phyloP scores from a whole-genome alignment of 1,139 yeast genomes.

The Geotrichum bryndzae region DNA sequence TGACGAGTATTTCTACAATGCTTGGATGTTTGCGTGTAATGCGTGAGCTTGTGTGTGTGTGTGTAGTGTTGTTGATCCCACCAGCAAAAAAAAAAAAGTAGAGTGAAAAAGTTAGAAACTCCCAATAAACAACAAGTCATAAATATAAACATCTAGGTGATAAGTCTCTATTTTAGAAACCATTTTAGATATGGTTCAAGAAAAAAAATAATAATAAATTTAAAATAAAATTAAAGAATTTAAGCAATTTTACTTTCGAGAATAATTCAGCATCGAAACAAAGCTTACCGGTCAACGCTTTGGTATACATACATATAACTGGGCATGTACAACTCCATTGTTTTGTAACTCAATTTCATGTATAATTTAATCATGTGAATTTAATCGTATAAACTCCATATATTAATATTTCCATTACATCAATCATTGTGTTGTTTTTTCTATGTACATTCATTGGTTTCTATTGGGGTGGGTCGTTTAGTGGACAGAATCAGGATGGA shows the following conservation, averaged over 20 bases:
- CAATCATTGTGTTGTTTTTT: neutral
- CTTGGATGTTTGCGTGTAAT: neutral
- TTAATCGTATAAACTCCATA: neutral
- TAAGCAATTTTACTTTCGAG: neutral
- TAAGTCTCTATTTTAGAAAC: neutral
- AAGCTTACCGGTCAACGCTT: too few relatives aligned
- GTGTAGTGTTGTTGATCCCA: neutral
- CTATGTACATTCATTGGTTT: neutral
- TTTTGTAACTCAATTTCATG: neutral
- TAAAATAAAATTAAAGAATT: too few relatives aligned
- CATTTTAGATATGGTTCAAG: neutral
- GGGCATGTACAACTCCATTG: neutral
- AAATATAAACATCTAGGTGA: neutral
- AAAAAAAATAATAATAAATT: neutral
- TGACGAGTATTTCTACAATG: neutral
- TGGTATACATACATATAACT: neutral
- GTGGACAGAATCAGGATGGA: constrained; percentile 51
- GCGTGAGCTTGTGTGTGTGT: too few relatives aligned
- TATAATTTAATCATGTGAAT: neutral
- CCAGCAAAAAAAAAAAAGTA: neutral
- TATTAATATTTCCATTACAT: neutral
- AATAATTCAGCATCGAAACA: neutral
- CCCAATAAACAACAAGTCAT: neutral
- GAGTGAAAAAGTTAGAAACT: neutral
- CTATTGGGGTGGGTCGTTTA: neutral